phyloP scores from a whole-genome alignment of 176 grass and related monocot genomes.

The Carex kokanica region DNA sequence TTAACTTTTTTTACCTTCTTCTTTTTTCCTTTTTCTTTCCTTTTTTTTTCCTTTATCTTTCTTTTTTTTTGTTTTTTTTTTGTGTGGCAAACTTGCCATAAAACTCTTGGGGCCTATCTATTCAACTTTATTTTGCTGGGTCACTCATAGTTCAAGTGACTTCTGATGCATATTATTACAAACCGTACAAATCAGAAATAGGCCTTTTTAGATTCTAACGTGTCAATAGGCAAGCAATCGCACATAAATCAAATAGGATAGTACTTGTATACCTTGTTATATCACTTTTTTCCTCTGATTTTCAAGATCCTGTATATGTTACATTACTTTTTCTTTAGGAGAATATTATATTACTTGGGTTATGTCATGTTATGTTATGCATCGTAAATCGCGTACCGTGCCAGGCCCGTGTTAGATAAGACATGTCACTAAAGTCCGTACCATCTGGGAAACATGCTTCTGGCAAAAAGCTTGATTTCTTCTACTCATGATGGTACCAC shows the following conservation, averaged over 20 bases:
- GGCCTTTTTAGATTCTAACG: background rate
- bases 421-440: background rate
- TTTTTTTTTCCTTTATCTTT: too few relatives aligned
- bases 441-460: conserved; percentile 4
- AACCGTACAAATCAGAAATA: background rate
- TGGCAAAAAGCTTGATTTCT: background rate
- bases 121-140: background rate
- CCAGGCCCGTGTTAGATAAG: conserved; percentile 1
- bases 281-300: background rate
- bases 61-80: too few relatives aligned
- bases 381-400: conserved; percentile 15
- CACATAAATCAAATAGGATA: background rate
- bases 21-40: too few relatives aligned
- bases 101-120: background rate
- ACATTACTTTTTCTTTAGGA: background rate
- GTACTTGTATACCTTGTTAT: background rate
- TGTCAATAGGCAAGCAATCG: background rate
- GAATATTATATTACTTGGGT: background rate
- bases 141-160: background rate
- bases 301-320: background rate
- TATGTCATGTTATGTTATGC: background rate
- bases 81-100: background rate
- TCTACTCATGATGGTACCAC: background rate
- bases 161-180: background rate
- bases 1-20: background rate